phyloP scores from a whole-genome alignment of 768 basidiomycete genomes.

The Agaricus subrufescens region DNA sequence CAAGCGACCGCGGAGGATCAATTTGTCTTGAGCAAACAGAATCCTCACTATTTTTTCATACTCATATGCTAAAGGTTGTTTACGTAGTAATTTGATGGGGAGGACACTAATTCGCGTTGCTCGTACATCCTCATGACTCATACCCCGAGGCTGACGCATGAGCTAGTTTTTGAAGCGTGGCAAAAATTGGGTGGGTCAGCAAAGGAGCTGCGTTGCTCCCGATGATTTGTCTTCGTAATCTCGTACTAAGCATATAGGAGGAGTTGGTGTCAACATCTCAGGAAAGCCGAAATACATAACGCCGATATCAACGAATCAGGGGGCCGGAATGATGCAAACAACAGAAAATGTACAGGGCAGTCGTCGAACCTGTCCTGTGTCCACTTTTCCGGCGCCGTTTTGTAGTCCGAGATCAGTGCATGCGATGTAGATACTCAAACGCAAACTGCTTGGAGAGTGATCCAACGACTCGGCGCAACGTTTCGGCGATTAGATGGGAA shows the following conservation, averaged over 20 bases:
- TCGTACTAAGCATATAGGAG: neutral
- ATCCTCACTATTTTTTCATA: neutral
- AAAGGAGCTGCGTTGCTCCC: neutral
- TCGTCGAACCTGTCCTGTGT: neutral
- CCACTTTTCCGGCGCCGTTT: neutral
- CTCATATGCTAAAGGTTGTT: neutral
- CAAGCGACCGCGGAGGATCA: slow-evolving; percentile 1
- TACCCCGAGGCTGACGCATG: neutral
- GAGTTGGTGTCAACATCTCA: neutral
- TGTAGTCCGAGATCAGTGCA: neutral
- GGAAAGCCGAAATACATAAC: neutral
- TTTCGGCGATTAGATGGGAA: slow-evolving; percentile 9
- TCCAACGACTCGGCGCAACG: neutral
- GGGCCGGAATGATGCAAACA: too few species aligned
- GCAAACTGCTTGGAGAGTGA: neutral
- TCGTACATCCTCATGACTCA: slow-evolving; percentile 7
- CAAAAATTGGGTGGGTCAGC: too few species aligned
- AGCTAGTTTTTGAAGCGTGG: neutral
- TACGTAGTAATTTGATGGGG: slow-evolving; percentile 1
- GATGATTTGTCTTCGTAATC: neutral
- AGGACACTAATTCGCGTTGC: neutral
- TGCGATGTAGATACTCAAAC: neutral
- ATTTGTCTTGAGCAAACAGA: neutral
- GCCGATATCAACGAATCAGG: neutral
- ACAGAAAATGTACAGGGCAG: too few species aligned